These are phyloP conservation scores for Coelastrella sp. DNA, from an alignment of 139 green algal species.

Conservation along the genomic window DNA sequence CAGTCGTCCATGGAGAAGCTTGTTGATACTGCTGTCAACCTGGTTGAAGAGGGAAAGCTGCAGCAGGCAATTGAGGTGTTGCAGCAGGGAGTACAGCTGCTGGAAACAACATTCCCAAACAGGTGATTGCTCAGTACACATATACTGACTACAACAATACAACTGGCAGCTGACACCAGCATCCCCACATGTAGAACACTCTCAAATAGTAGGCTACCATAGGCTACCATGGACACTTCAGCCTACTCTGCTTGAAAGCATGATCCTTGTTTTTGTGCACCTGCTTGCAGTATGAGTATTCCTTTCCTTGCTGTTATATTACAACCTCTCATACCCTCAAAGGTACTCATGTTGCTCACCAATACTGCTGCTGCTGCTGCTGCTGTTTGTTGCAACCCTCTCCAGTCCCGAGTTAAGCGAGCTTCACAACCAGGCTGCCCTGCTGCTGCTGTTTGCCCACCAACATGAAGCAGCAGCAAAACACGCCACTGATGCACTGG, in stretches of 20 bases:
- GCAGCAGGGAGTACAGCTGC: conserved; percentile 59
- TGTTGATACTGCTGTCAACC: conserved; percentile 60
- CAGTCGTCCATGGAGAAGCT: conserved; percentile 51
- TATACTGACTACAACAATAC: no score
- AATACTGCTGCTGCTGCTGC: conserved; percentile 1
- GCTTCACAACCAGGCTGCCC: conserved; percentile 67
- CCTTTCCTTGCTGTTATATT: no score
- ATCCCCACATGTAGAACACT: no score
- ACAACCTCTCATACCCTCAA: no score
- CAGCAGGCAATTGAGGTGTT: conserved; percentile 56
- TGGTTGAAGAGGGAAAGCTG: conserved; percentile 57
- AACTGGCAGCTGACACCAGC: no score
- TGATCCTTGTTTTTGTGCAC: no score
- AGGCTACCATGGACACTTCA: no score
- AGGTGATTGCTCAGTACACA: no score
- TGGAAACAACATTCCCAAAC: conserved; percentile 53
- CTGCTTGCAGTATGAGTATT: no score
- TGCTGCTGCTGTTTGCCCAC: conserved; percentile 59
- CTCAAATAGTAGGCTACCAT: no score
- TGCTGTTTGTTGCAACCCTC: no score
- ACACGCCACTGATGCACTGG: conserved; percentile 48
- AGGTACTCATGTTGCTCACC: neutral
- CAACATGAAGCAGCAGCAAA: conserved; percentile 45
- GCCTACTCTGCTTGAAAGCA: no score
- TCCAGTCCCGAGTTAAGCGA: conserved; percentile 63